Evolutionary conservation across 2,329 filamentous ascomycete genomes (phyloP).

Genomic region (Nemania serpens): DNA sequence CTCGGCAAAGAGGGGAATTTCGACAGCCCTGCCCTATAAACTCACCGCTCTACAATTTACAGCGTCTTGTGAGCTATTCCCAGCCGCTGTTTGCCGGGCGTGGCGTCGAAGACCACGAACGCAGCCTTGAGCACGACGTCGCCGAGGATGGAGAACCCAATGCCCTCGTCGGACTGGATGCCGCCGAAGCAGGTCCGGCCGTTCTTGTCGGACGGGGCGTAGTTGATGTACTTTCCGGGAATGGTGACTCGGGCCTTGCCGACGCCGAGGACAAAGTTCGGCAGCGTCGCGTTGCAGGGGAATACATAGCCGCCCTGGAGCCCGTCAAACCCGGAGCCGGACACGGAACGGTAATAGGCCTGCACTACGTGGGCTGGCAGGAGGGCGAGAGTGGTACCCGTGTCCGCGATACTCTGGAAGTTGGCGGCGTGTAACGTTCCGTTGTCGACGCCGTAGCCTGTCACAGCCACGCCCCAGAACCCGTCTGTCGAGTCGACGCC

Average conservation of each 20-base stretch:
- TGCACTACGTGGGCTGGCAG: conserved; percentile 47
- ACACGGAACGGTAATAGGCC: conserved; percentile 57
- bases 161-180: conserved; percentile 54
- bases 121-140: conserved; percentile 70
- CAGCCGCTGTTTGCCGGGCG: conserved; percentile 44
- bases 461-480: conserved; percentile 43
- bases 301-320: conserved; percentile 56
- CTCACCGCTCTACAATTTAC: neutral
- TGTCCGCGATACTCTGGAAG: conserved; percentile 57
- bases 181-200: conserved; percentile 64
- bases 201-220: conserved; percentile 49
- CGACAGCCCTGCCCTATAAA: too few species aligned
- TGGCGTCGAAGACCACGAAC: conserved; percentile 63
- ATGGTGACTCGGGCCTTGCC: conserved; percentile 54
- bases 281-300: conserved; percentile 52
- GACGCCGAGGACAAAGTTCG: conserved; percentile 55
- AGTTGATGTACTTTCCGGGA: conserved; percentile 55
- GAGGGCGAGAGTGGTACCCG: conserved; percentile 61
- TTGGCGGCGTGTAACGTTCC: neutral
- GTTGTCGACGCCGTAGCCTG: conserved; percentile 34
- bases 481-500: conserved; percentile 39
- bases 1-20: too few species aligned
- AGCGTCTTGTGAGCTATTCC: conserved; percentile 47
- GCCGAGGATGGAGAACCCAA: conserved; percentile 62
- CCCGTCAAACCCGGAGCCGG: conserved; percentile 46